These are phyloP conservation scores for Candida palmyrensis DNA, from an alignment of 805 yeast genomes.

Conservation along the genomic window DNA sequence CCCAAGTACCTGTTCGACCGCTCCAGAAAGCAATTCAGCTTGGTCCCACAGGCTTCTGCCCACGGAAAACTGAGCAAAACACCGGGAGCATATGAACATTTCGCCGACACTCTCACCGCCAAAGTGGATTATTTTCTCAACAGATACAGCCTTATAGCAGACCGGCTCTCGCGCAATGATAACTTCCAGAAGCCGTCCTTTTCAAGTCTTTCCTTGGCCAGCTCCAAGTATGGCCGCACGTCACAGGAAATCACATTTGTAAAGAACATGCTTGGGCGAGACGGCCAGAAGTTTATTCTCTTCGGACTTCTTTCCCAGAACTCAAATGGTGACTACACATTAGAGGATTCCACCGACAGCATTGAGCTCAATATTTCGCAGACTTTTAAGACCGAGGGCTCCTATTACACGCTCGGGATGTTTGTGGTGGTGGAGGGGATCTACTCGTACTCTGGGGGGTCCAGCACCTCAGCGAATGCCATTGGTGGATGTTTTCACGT, in stretches of 20 bases:
- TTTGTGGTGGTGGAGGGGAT: conserved; percentile 81
- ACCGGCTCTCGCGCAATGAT: conserved; percentile 72
- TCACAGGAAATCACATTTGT: conserved; percentile 56
- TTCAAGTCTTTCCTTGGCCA: conserved; percentile 40
- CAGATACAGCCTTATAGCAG: conserved; percentile 61
- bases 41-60: conserved; percentile 10
- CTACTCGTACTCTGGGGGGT: conserved; percentile 59
- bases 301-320: conserved; percentile 71
- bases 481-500: conserved; percentile 59
- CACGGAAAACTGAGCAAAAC: no score
- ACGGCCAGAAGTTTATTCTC: conserved; percentile 67
- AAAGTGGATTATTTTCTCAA: conserved; percentile 41
- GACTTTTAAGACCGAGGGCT: conserved; percentile 55
- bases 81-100: conserved; percentile 12
- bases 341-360: conserved; percentile 78
- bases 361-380: conserved; percentile 64
- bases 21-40: conserved; percentile 55
- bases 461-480: conserved; percentile 21
- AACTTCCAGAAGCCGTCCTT: conserved; percentile 54
- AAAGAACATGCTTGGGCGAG: conserved; percentile 82
- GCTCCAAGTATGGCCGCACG: conserved; percentile 10
- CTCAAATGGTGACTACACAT: conserved; percentile 60
- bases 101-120: conserved; percentile 10
- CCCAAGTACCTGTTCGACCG: conserved; percentile 62
- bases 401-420: conserved; percentile 71